These are phyloP conservation scores for Mrakia gelida DNA, from an alignment of 768 basidiomycete species.

Conservation along the genomic window DNA sequence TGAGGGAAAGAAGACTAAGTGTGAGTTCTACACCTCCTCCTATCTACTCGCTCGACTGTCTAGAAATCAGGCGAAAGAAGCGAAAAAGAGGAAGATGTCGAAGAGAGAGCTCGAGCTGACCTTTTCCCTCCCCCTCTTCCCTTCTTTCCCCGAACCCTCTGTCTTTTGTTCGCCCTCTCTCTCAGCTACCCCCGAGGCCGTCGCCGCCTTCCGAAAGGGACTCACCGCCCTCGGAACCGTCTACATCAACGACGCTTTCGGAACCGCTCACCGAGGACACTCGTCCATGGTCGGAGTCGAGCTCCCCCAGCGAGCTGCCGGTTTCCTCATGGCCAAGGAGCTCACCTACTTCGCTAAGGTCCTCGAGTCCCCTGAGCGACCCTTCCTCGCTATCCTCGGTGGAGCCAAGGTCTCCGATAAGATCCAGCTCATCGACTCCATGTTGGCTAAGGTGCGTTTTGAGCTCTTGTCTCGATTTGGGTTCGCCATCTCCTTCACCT, in stretches of 20 bases:
- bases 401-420: slow-evolving; percentile 99
- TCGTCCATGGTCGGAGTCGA: slow-evolving; percentile 98
- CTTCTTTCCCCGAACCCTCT: background rate
- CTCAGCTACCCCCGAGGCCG: slow-evolving; percentile 64
- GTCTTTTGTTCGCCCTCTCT: no score
- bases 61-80: no score
- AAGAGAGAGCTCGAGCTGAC: background rate
- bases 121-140: background rate
- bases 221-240: slow-evolving; percentile 91
- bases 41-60: background rate
- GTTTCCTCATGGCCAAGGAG: slow-evolving; percentile 97
- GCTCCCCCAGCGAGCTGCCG: slow-evolving; percentile 84
- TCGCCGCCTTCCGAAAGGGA: slow-evolving; percentile 76
- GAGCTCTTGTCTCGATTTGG: background rate
- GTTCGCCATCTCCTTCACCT: no score
- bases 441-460: slow-evolving; percentile 81
- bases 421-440: slow-evolving; percentile 96
- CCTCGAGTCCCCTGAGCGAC: slow-evolving; percentile 87
- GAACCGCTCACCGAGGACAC: slow-evolving; percentile 96
- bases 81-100: no score
- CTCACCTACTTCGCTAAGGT: slow-evolving; percentile 93
- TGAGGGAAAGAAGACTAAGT: slow-evolving; percentile 91
- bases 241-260: slow-evolving; percentile 98
- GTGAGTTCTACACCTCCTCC: slow-evolving; percentile 34
- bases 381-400: slow-evolving; percentile 96